phyloP scores from a whole-genome alignment of 2,329 filamentous ascomycete genomes.

The Phialophora verrucosa region DNA sequence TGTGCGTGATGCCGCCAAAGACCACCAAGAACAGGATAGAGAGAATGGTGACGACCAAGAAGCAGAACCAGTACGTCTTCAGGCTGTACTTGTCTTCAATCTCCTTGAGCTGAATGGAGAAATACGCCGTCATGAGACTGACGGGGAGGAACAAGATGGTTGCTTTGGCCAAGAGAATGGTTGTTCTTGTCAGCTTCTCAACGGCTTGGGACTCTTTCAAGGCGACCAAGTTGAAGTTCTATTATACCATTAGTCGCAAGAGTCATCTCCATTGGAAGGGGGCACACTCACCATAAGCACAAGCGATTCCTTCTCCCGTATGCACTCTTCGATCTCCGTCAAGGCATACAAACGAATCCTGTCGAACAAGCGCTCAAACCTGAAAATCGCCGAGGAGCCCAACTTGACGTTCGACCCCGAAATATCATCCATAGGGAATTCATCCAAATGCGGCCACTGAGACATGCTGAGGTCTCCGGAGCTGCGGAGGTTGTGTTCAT shows the following conservation, averaged over 20 bases:
- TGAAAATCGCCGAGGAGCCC: constrained; percentile 58
- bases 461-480: constrained; percentile 4
- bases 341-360: constrained; percentile 67
- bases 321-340: constrained; percentile 67
- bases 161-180: constrained; percentile 74
- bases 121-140: constrained; percentile 75
- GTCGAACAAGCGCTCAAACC: constrained; percentile 66
- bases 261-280: background rate
- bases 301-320: constrained; percentile 72
- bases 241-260: background rate
- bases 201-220: constrained; percentile 76
- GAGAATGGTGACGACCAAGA: constrained; percentile 66
- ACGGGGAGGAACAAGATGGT: constrained; percentile 78
- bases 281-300: constrained; percentile 64
- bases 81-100: constrained; percentile 64
- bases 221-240: constrained; percentile 80
- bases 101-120: constrained; percentile 68
- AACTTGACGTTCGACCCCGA: constrained; percentile 45
- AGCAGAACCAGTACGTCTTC: constrained; percentile 70
- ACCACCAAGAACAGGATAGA: constrained; percentile 64
- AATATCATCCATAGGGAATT: constrained; percentile 22
- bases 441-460: constrained; percentile 12
- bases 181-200: constrained; percentile 72
- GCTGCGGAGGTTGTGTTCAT: background rate
- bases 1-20: constrained; percentile 64